Evolutionary conservation across 1,139 yeast species (phyloP), one percentile per base, ranked within the genome.

Genomic region (Nadsonia commutata): DNA sequence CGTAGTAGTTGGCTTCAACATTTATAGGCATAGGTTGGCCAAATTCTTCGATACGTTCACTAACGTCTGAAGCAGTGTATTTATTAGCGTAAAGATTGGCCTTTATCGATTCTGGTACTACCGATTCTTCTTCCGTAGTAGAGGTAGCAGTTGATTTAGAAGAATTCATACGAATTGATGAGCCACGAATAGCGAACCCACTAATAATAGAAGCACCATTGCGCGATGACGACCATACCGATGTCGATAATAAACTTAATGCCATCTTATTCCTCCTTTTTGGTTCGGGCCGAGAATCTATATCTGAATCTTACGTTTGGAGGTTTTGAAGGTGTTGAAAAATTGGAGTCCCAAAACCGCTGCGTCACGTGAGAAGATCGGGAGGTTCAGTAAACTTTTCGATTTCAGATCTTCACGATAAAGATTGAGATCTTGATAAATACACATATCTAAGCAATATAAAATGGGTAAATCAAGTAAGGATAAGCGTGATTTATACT

Each of bases 391-490:
- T 11, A n/a, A 11, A n/a, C 31, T 23, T n/a, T 11, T 11, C 31
- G n/a, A 23, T 11, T 23, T 11, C n/a, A 23, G n/a, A 11, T 23
- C 11, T 23, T 23, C n/a, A 23, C n/a, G 31, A 23, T 23, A 23
- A 11, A 23, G 11, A n/a, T 23, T 23, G 11, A n/a, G 11, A 11
- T 23, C n/a, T 23, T 11, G n/a, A 23, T 23, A 11, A 23, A n/a
- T 11, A 23, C 31, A 23, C n/a, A 23, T 23, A 23, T 11, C 11
- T 23, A 11, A 23, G 31, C 11, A 23, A 23, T 23, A 23, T 23
- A 23, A 23, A 23, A 88, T 90, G 97, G 97, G 98, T 42, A 86
- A 88, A 60, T 80, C 93, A 53, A 83, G 94, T 64, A 90, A 90
- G 58, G 98, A 90, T 61, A 90, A 90, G 60, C 71, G 97, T 58